A percentile compares a stretch with the other conserved stretches of the same genome.
These are phyloP conservation scores for Brassica rapa DNA, from an alignment of 345 rosid species.

Conservation along the genomic window DNA sequence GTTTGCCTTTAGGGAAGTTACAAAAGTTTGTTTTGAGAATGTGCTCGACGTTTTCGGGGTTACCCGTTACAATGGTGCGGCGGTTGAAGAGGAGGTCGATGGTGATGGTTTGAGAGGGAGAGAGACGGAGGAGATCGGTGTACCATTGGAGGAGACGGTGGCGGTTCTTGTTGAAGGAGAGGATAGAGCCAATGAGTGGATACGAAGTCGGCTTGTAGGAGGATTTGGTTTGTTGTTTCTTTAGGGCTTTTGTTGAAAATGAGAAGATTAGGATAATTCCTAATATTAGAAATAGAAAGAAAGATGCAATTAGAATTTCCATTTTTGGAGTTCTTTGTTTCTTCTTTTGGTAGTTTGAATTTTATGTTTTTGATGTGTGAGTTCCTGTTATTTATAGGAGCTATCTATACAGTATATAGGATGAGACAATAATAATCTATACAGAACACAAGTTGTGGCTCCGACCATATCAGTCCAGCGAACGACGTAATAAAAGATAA, in stretches of 20 bases:
- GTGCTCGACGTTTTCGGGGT: background rate
- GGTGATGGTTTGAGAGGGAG: background rate
- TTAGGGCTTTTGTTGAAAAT: background rate
- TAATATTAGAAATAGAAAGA: background rate
- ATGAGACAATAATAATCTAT: background rate
- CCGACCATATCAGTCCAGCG: constrained; percentile 28
- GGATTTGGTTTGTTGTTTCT: background rate
- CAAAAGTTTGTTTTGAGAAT: background rate
- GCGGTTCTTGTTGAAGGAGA: background rate
- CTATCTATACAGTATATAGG: background rate
- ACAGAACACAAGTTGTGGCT: constrained; percentile 21
- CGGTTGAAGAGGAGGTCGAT: background rate
- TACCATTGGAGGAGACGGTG: background rate
- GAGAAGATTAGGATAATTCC: background rate
- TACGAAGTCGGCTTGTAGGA: background rate
- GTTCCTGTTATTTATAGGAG: background rate
- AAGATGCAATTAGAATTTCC: background rate
- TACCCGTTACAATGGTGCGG: background rate
- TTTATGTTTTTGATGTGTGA: background rate
- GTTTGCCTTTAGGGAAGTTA: background rate
- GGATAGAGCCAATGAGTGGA: background rate
- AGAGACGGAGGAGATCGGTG: background rate
- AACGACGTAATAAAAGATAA: background rate
- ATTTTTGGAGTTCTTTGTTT: background rate
- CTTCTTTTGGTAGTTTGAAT: background rate